A percentile compares a stretch with the other conserved stretches of the same genome.
phyloP scores from a whole-genome alignment of 371 early-diverging fungal species.

The Vairimorpha ceranae region DNA sequence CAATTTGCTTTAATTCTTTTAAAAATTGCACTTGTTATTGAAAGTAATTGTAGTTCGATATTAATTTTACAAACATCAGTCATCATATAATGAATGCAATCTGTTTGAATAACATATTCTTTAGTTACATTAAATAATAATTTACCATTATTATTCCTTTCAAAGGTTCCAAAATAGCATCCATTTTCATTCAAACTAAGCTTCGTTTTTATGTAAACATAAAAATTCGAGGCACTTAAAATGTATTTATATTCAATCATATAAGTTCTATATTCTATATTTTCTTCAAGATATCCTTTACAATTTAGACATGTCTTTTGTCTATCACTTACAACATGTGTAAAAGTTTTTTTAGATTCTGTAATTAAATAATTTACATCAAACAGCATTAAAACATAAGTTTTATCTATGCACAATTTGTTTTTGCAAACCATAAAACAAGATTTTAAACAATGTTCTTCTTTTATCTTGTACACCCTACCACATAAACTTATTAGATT shows the following conservation, averaged over 20 bases:
- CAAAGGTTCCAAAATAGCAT: neutral
- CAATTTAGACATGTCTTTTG: neutral
- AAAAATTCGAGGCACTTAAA: neutral
- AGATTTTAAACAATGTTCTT: neutral
- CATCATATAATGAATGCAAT: neutral
- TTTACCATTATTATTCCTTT: neutral
- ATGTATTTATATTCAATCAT: neutral
- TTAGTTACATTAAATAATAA: neutral
- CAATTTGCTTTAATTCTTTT: neutral
- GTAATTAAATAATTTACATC: neutral
- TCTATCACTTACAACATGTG: too few species aligned
- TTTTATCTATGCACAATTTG: neutral
- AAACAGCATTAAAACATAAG: neutral
- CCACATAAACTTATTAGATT: neutral
- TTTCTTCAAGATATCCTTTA: neutral
- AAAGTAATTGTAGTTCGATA: neutral
- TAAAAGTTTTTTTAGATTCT: conserved; percentile 4
- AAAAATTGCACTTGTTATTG: neutral
- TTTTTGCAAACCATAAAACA: neutral
- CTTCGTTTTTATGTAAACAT: neutral
- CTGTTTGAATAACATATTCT: neutral
- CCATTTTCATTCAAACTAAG: too few species aligned
- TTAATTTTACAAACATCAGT: neutral
- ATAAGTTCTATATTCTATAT: neutral
- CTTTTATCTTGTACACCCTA: neutral